Evolutionary conservation across 1,284 basidiomycete species (phyloP).

Genomic region (Malassezia slooffiae): DNA sequence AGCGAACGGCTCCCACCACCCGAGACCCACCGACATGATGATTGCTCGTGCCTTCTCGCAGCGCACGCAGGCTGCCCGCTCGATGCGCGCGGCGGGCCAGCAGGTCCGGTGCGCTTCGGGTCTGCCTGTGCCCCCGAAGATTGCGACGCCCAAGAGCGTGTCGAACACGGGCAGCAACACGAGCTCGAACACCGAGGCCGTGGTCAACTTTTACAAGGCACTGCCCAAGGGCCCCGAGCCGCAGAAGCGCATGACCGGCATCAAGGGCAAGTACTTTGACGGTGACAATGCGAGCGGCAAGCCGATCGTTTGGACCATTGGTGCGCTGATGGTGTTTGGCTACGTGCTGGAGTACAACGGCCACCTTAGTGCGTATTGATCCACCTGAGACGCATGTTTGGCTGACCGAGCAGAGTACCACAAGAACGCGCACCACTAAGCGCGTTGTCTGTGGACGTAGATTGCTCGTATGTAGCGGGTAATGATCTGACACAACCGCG

Average conservation of each 20-base stretch:
- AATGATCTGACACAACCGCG: too few species aligned
- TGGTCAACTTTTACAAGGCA: conserved; percentile 88
- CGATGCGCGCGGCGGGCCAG: conserved; percentile 14
- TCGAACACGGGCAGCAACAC: conserved; percentile 61
- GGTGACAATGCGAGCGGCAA: conserved; percentile 71
- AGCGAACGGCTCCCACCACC: not conserved
- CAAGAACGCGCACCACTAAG: conserved; percentile 28
- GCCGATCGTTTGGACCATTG: conserved; percentile 63
- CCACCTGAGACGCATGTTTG: too few species aligned
- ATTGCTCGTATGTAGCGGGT: too few species aligned
- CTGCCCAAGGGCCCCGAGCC: conserved; percentile 62
- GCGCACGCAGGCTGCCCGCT: conserved; percentile 10
- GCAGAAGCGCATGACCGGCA: conserved; percentile 55
- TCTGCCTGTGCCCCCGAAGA: conserved; percentile 76
- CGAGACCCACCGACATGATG: conserved; percentile 7
- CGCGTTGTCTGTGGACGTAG: not conserved
- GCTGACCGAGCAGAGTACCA: conserved; percentile 19
- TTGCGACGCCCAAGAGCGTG: conserved; percentile 77
- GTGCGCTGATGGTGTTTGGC: conserved; percentile 66
- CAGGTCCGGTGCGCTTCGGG: conserved; percentile 28
- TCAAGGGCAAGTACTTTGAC: conserved; percentile 69
- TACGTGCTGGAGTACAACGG: conserved; percentile 48
- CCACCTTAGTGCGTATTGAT: conserved; percentile 27
- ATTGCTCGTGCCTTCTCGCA: conserved; percentile 13
- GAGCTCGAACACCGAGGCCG: conserved; percentile 64